Evolutionary conservation across 192 early-diverging fungal genomes (phyloP).

Genomic region (Coemansia sp.): DNA sequence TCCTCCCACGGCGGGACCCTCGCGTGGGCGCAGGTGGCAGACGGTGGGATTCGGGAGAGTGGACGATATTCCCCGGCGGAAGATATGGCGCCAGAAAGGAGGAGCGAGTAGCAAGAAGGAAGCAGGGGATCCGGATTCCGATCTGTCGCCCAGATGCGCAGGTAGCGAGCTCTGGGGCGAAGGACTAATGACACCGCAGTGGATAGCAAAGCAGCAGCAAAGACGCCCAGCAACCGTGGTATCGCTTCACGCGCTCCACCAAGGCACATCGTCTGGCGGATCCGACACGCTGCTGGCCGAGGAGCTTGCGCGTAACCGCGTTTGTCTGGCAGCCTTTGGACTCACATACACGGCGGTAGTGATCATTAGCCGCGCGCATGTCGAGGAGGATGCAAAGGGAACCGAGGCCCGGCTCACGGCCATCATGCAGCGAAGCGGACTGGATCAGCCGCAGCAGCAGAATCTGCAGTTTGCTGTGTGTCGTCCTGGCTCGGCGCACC

Average conservation of each 20-base stretch:
- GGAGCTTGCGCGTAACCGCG: conserved; percentile 49
- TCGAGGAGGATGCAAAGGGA: conserved; percentile 10
- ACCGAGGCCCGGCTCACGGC: conserved; percentile 13
- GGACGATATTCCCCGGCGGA: conserved; percentile 43
- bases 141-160: conserved; percentile 19
- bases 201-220: conserved; percentile 39
- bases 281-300: conserved; percentile 19
- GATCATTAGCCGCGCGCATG: conserved; percentile 20
- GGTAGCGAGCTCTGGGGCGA: conserved; percentile 18
- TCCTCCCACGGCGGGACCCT: conserved; percentile 10
- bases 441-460: conserved; percentile 20
- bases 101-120: not conserved
- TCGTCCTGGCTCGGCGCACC: conserved; percentile 24
- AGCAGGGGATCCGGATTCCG: not conserved
- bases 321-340: conserved; percentile 35
- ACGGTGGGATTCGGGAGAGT: conserved; percentile 24
- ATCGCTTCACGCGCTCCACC: conserved; percentile 35
- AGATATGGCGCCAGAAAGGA: conserved; percentile 9
- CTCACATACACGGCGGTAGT: conserved; percentile 39
- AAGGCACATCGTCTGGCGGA: not conserved
- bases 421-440: conserved; percentile 20
- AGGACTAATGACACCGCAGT: conserved; percentile 23
- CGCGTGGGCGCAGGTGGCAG: conserved; percentile 31
- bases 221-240: conserved; percentile 35
- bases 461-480: conserved; percentile 30